A percentile compares a stretch with the other conserved stretches of the same genome.
These are phyloP conservation scores for Begonia masoniana DNA, from an alignment of 306 rosid species.

Conservation along the genomic window DNA sequence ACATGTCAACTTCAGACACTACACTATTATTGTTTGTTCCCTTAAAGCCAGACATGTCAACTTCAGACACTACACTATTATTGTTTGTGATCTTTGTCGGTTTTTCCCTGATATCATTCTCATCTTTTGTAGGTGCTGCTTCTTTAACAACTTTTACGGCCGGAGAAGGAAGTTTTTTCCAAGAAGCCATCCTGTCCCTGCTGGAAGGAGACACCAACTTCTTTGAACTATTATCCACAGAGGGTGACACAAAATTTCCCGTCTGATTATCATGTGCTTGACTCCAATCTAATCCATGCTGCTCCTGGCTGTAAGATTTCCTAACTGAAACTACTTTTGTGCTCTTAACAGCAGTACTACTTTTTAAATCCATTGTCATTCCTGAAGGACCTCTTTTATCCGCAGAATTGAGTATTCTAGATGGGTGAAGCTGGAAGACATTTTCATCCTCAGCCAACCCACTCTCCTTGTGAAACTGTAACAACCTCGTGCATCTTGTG, in stretches of 20 bases:
- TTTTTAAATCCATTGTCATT: conserved; percentile 47
- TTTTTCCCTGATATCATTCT: conserved; percentile 39
- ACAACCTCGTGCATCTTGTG: conserved; percentile 87
- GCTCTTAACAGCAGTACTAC: conserved; percentile 33
- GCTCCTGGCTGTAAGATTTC: conserved; percentile 93
- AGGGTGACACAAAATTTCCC: conserved; percentile 23
- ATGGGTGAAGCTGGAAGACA: conserved; percentile 68
- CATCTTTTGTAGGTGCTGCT: conserved; percentile 44
- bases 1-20: conserved; percentile 36
- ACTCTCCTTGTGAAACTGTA: conserved; percentile 96
- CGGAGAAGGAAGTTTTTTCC: conserved; percentile 84
- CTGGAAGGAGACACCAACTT: conserved; percentile 39
- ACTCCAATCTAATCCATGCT: conserved; percentile 49
- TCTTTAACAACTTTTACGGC: conserved; percentile 40
- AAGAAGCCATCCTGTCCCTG: conserved; percentile 71
- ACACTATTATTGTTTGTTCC: conserved; percentile 40
- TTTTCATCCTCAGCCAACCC: conserved; percentile 83
- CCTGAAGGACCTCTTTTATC: conserved; percentile 58
- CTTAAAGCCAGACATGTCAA: conserved; percentile 41
- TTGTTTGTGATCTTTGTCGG: conserved; percentile 33
- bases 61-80: conserved; percentile 37
- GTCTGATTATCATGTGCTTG: conserved; percentile 30
- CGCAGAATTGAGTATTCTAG: conserved; percentile 55
- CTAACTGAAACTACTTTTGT: conserved; percentile 47
- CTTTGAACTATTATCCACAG: conserved; percentile 37